Evolutionary conservation across 2,329 filamentous ascomycete genomes (phyloP), one percentile per base, ranked within the genome.

Genomic region (Xylariaceae sp.): DNA sequence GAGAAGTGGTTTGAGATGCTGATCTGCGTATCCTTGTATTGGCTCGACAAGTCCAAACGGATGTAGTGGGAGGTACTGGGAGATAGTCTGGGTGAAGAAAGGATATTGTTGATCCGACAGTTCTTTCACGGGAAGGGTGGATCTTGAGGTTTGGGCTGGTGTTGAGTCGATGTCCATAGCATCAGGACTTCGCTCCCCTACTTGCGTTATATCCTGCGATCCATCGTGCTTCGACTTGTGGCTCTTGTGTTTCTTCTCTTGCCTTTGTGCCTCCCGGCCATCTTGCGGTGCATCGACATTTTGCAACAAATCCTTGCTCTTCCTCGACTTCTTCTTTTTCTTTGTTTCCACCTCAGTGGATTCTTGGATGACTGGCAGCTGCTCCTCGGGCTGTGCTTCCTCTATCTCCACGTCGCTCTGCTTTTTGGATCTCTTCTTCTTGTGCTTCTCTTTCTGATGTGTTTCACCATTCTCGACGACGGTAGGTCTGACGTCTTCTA

Each of bases 81-180:
- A 90, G 32, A 88, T 78, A 17, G 85, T 89, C 57, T 91, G 84
- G 19, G 81, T 78, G 61, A 82, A 81, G 66, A 95, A 91, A 13
- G 90, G 86, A 34, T 85, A 86, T 49, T 64, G 68, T 37, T 64
- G 63, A 43, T 66, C 60, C 37, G 64, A 49, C 18, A 67, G 66
- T 19, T 52, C 22, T 15, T 15, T 15, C 22, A n/a, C 35, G 4
- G 26, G 16, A n/a, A 17, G 7, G 19, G 4, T 61, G n/a, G n/a
- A n/a, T 52, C 19, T 45, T 50, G 30, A 32, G 6, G 30, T 32
- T 32, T n/a, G 61, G 52, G 22, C 45, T 50, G 19, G 38, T 16
- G 26, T 41, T n/a, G 47, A 51, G 43, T 69, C 64, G 41, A 55
- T 51, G 17, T 72, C 68, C 62, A 72, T 70, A 56, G 60, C 34